These are phyloP conservation scores for Botrytis sinoallii DNA, from an alignment of 2,329 filamentous ascomycete genomes.

Conservation along the genomic window DNA sequence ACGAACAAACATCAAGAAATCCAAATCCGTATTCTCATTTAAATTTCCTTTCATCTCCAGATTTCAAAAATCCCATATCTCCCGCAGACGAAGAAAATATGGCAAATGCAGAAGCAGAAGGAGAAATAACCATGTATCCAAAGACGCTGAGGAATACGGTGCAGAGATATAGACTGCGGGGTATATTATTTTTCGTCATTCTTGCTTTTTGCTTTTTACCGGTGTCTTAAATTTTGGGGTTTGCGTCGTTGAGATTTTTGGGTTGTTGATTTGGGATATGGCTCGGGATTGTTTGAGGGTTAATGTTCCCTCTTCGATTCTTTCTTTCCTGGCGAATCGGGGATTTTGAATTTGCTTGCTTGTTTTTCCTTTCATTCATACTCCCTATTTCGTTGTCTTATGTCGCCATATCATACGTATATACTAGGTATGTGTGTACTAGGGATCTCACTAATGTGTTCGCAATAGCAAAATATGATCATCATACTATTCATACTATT, in stretches of 20 bases:
- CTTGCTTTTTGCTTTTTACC: too few species aligned
- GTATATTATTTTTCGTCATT: background rate
- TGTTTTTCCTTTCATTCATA: background rate
- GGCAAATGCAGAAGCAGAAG: background rate
- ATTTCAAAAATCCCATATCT: background rate
- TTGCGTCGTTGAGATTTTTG: background rate
- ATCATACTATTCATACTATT: background rate
- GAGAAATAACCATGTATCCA: background rate
- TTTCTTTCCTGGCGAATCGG: background rate
- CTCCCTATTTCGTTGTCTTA: rapidly evolving
- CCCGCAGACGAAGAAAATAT: background rate
- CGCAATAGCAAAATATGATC: background rate
- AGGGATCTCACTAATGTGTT: background rate
- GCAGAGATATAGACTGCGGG: background rate
- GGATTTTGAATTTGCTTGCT: background rate
- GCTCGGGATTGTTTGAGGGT: background rate
- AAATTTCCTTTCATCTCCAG: rapidly evolving
- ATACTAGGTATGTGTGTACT: too few species aligned
- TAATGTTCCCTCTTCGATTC: background rate
- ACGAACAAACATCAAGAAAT: background rate
- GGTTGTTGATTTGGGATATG: background rate
- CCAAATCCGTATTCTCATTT: background rate
- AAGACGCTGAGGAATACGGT: background rate
- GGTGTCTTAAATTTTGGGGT: too few species aligned
- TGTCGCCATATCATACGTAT: background rate